Base-by-base conservation (phyloP, 345 rosid genomes). In the Lagerstroemia speciosa region DNA sequence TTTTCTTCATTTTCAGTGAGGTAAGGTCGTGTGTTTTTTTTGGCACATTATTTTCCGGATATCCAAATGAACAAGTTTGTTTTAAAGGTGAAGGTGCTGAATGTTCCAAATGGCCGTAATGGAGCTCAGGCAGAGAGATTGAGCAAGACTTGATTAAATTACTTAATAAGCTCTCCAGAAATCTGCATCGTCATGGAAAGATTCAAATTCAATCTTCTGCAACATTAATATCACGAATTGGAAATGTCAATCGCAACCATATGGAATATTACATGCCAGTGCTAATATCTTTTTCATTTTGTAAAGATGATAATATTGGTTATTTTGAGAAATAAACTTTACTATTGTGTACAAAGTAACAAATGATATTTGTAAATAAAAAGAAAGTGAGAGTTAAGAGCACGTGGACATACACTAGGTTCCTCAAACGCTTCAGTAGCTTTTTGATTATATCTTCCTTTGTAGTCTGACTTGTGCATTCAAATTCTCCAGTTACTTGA, bases 131-230 rank as follows among this genome's bases (percentile, higher is more conserved):
- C 46, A 91, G 77, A 74, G 82, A 82, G 53, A 82, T 72, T 73
- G 89, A 87, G 79, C 78, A 79, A 62, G 70, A 67, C 75, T 76
- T 70, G 74, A 87, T 80, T 67, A 71, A 80, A 79, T 80, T 70
- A 72, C 83, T 80, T 79, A 91, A 79, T 74, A 87, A 80, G 86
- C 88, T 78, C 79, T 91, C 97, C 74, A 89, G 76, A 79, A 83
- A 83, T 78, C 95, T 91, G 92, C 74, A 74, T 65, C 67, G 52
- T 62, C 60, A 74, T 8, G 64, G 22, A 24, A 48, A 12, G 22
- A 14, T 29, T 14, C 7, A 48, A n/a, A 67, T 6, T 34, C 30
- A 31, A 19, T 67, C 60, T 67, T 43, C 69, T 50, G 38, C 31
- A 45, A 46, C 40, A 46, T n/a, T 16, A 31, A 32, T 32, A 41